phyloP scores from a whole-genome alignment of 1,139 yeast genomes.

The Pichia sp. region DNA sequence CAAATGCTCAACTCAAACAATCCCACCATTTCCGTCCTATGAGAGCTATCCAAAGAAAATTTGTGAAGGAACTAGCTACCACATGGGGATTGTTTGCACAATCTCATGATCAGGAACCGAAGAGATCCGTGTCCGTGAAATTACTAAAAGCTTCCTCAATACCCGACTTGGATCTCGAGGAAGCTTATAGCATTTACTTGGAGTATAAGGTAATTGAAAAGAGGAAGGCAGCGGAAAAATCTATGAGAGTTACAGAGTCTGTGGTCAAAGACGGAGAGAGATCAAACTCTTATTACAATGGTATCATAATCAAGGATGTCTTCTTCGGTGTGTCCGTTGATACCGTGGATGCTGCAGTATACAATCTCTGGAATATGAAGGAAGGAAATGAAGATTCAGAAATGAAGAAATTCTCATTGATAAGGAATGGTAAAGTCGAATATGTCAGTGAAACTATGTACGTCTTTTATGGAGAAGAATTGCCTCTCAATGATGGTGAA shows the following conservation, averaged over 20 bases:
- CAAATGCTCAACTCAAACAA: conserved; percentile 19
- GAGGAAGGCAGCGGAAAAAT: conserved; percentile 16
- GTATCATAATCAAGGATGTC: conserved; percentile 46
- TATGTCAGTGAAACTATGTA: conserved; percentile 40
- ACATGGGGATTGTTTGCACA: conserved; percentile 56
- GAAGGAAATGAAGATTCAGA: not conserved
- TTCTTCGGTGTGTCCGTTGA: conserved; percentile 47
- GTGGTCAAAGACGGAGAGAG: not conserved
- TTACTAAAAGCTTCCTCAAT: conserved; percentile 29
- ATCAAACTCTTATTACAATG: conserved; percentile 33
- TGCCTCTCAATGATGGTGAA: conserved; percentile 5
- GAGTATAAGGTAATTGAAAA: conserved; percentile 19
- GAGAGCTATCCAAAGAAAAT: conserved; percentile 60
- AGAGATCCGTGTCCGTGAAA: conserved; percentile 60
- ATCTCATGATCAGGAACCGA: conserved; percentile 78
- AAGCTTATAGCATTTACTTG: conserved; percentile 22
- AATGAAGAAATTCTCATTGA: conserved; percentile 18
- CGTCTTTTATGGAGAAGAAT: conserved; percentile 35
- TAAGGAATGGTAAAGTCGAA: conserved; percentile 26
- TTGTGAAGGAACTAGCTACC: conserved; percentile 61
- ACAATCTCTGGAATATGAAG: conserved; percentile 18
- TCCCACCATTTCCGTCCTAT: conserved; percentile 65
- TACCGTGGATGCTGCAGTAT: conserved; percentile 34
- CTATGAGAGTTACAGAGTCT: not conserved
- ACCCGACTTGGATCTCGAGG: conserved; percentile 29